Evolutionary conservation across 495 filamentous ascomycete species (phyloP).

Genomic region (Aspergillus mulundensis): DNA sequence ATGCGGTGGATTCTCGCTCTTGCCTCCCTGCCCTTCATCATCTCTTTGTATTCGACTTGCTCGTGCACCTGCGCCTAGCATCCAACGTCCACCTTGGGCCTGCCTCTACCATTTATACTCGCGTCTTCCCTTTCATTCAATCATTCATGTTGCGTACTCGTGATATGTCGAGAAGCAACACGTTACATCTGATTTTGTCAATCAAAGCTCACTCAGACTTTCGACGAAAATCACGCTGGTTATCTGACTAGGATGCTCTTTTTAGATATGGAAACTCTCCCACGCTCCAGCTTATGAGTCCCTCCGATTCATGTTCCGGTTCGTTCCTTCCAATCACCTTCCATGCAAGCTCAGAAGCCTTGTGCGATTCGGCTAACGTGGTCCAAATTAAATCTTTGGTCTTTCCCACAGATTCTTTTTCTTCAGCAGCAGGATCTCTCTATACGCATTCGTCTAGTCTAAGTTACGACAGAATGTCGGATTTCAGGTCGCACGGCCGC

Average conservation of each 20-base stretch:
- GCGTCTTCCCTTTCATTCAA: slow-evolving; percentile 7
- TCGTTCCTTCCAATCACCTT: slow-evolving; percentile 19
- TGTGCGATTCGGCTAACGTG: slow-evolving; percentile 15
- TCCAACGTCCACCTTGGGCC: slow-evolving; percentile 14
- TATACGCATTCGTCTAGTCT: slow-evolving; percentile 37
- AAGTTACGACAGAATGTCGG: slow-evolving; percentile 40
- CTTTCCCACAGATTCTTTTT: slow-evolving; percentile 36
- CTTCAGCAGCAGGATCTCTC: slow-evolving; percentile 33
- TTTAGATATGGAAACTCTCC: slow-evolving; percentile 39
- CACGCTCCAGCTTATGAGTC: slow-evolving; percentile 41
- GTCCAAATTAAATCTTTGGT: slow-evolving; percentile 12
- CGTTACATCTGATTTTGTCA: slow-evolving; percentile 10
- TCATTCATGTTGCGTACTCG: slow-evolving; percentile 14
- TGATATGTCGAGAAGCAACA: slow-evolving; percentile 12
- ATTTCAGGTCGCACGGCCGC: slow-evolving; percentile 35
- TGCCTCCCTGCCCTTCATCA: background rate
- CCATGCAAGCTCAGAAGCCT: slow-evolving; percentile 7
- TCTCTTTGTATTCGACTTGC: slow-evolving; percentile 11
- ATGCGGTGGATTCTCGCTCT: slow-evolving; percentile 20
- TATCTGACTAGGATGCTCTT: slow-evolving; percentile 23
- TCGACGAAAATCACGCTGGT: slow-evolving; percentile 15
- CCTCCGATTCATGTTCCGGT: slow-evolving; percentile 47
- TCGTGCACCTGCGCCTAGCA: slow-evolving; percentile 10
- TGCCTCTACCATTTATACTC: slow-evolving; percentile 7
- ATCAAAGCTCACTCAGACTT: slow-evolving; percentile 24